Base-by-base conservation (phyloP, 371 early-diverging fungal genomes). In the Mortierella sp. region DNA sequence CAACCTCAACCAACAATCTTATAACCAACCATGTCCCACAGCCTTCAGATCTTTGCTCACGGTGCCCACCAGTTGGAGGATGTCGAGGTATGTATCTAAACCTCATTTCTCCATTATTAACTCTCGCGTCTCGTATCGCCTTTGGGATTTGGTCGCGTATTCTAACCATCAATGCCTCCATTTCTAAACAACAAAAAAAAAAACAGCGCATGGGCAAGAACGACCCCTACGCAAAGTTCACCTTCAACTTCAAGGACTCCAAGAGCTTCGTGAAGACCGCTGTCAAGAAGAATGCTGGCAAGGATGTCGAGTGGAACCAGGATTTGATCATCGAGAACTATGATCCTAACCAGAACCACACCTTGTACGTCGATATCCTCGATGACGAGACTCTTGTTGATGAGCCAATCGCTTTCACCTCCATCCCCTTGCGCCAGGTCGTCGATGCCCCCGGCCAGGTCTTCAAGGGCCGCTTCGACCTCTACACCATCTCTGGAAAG, bases 241-340 rank as follows among this genome's bases (percentile, higher is more conserved):
- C 61, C 50, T 36, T 65, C 9, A 57, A 69, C 33, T 33, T 61
- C 32, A 40, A 61, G 36, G 21, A 64, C 36, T 55, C 64, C 33
- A 21, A 67, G 15, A 19, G 22, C 48, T 67, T 60, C 52, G 21
- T 59, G 24, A 65, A 60, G 62, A 71, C 69, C 48, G 36, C 64
- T 10, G 58, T 55, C 69, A 63, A 67, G 63, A 65, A 65, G 70
- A 76, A 70, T 53, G 71, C 63, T 19, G 67, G 63, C 58, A 70
- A 66, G 63, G 50, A 76, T 16, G 50, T 61, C 38, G 63, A 61
- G 22, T 76, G 67, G 70, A 65, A 76, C 43, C 65, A 76, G 63
- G 41, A 36, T 40, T 4, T 76, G 3, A 57, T 8, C 63, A 32
- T 76, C 50, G 70, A 66, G 0, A n/a, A 60, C 50, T 65, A 45